phyloP scores from a whole-genome alignment of 108 stramenopile genomes.

The Pseudonitzschia multiseries region DNA sequence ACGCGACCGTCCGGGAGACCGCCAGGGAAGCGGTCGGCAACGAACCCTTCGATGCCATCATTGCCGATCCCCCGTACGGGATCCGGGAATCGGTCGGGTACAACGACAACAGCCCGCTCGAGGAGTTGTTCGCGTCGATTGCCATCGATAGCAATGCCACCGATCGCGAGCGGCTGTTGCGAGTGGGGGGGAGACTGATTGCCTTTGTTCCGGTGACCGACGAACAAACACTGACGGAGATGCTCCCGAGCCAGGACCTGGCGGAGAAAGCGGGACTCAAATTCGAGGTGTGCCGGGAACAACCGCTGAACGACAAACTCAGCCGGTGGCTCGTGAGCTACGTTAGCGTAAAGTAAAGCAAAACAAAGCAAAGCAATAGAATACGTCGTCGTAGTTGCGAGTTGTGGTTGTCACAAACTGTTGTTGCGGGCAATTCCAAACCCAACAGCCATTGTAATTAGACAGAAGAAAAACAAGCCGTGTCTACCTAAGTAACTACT shows the following conservation, averaged over 20 bases:
- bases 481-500: too few relatives aligned
- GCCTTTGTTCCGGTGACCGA: slow-evolving; percentile 65
- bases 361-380: neutral
- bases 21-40: slow-evolving; percentile 34
- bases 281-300: slow-evolving; percentile 49
- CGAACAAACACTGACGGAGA: slow-evolving; percentile 34
- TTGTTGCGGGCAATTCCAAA: too few relatives aligned
- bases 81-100: slow-evolving; percentile 55
- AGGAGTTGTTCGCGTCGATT: slow-evolving; percentile 57
- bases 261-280: slow-evolving; percentile 49
- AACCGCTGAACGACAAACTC: slow-evolving; percentile 60
- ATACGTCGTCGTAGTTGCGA: too few relatives aligned
- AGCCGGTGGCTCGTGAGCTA: slow-evolving; percentile 77
- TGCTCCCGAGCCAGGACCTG: slow-evolving; percentile 41
- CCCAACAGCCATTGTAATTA: too few relatives aligned
- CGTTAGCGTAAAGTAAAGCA: slow-evolving; percentile 28
- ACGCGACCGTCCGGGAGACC: slow-evolving; percentile 41
- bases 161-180: slow-evolving; percentile 44
- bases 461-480: too few relatives aligned
- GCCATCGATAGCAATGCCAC: slow-evolving; percentile 45
- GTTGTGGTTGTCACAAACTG: too few relatives aligned
- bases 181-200: slow-evolving; percentile 55
- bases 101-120: slow-evolving; percentile 43
- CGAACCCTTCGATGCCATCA: slow-evolving; percentile 69
- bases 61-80: slow-evolving; percentile 83